Evolutionary conservation across 2,329 filamentous ascomycete species (phyloP).

Genomic region (Didymella keratinophila): DNA sequence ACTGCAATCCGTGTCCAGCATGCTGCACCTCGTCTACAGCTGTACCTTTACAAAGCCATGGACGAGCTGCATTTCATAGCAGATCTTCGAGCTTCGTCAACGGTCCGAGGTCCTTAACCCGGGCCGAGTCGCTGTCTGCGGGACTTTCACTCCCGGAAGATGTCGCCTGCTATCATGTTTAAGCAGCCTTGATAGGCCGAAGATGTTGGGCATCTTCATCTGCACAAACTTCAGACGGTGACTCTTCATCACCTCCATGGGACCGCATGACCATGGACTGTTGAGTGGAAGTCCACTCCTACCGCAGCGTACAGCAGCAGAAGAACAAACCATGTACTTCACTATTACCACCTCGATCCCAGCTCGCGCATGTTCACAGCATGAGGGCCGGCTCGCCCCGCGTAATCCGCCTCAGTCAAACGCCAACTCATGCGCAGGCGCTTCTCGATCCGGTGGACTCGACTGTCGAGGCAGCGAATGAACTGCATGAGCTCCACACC

Average conservation of each 20-base stretch:
- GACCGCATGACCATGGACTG: not conserved
- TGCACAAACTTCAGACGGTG: not conserved
- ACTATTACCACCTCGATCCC: not conserved
- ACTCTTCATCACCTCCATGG: not conserved
- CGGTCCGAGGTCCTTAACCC: slow-evolving; percentile 3
- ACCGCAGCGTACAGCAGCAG: not conserved
- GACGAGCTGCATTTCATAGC: not conserved
- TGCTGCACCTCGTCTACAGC: not conserved
- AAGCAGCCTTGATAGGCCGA: not conserved
- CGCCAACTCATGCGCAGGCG: slow-evolving; percentile 38
- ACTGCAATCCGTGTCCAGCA: not conserved
- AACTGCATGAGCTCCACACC: slow-evolving; percentile 34
- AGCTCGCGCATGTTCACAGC: slow-evolving; percentile 7
- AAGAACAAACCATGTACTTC: not conserved
- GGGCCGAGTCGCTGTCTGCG: slow-evolving; percentile 5
- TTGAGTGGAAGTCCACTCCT: not conserved
- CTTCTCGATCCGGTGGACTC: slow-evolving; percentile 38
- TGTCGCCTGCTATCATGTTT: not conserved
- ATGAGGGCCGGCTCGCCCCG: slow-evolving; percentile 28
- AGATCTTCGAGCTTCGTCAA: not conserved
- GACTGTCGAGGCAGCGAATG: slow-evolving; percentile 41
- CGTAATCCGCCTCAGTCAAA: slow-evolving; percentile 19
- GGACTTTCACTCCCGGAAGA: not conserved
- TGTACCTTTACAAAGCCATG: not conserved
- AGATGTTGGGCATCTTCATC: not conserved